phyloP scores from a whole-genome alignment of 805 yeast genomes.

The Suhomyces sp. region DNA sequence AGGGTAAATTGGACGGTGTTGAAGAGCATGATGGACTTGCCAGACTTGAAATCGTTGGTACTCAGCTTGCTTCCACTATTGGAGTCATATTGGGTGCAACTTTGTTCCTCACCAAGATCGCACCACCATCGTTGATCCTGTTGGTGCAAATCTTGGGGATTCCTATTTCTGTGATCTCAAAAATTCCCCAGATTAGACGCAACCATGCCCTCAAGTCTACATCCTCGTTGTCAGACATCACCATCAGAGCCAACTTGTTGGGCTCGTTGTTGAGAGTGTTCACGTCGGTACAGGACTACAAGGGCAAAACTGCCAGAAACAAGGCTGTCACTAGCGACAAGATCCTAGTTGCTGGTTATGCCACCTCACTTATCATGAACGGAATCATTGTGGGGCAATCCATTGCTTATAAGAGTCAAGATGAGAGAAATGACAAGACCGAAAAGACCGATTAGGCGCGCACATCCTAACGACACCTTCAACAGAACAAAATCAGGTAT shows the following conservation, averaged over 20 bases:
- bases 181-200: conserved; percentile 38
- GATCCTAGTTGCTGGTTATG: conserved; percentile 39
- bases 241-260: conserved; percentile 39
- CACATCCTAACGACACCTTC: no score
- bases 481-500: no score
- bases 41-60: conserved; percentile 7
- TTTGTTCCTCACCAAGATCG: conserved; percentile 29
- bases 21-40: background rate
- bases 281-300: conserved; percentile 35
- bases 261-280: conserved; percentile 40
- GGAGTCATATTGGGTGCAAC: conserved; percentile 24
- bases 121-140: conserved; percentile 26
- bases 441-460: background rate
- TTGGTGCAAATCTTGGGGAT: conserved; percentile 35
- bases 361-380: conserved; percentile 33
- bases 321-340: conserved; percentile 22
- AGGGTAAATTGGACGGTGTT: conserved; percentile 4
- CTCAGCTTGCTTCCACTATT: conserved; percentile 24
- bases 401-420: conserved; percentile 15
- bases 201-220: conserved; percentile 35
- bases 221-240: conserved; percentile 33
- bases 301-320: conserved; percentile 11
- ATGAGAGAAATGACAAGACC: background rate
- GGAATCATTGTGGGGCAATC: conserved; percentile 36
- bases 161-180: conserved; percentile 37